These are phyloP conservation scores for Lepidium didymum DNA, from an alignment of 345 rosid species.

Conservation along the genomic window DNA sequence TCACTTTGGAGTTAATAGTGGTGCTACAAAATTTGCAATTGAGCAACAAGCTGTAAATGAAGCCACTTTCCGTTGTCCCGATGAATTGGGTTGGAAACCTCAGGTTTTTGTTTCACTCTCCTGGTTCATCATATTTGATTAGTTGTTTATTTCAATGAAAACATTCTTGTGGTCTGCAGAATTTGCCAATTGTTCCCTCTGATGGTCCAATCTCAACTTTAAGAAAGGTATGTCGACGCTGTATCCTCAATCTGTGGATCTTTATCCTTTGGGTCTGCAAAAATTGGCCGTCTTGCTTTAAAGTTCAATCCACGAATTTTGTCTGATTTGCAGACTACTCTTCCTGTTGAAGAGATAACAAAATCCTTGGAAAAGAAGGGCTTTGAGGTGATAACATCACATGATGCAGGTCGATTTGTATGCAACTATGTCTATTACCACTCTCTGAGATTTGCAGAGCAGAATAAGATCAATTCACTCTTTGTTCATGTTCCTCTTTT, in stretches of 20 bases:
- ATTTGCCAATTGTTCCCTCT: conserved; percentile 61
- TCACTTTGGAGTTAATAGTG: conserved; percentile 95
- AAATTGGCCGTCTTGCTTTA: background rate
- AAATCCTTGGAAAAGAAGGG: conserved; percentile 58
- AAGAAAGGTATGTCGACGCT: conserved; percentile 50
- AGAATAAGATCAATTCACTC: conserved; percentile 64
- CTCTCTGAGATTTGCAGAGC: conserved; percentile 84
- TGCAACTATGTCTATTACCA: conserved; percentile 97
- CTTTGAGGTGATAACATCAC: conserved; percentile 65
- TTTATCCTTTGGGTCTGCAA: background rate
- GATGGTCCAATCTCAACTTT: conserved; percentile 73
- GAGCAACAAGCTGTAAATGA: conserved; percentile 95
- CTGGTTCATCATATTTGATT: background rate
- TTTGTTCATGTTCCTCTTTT: conserved; percentile 97
- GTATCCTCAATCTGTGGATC: background rate
- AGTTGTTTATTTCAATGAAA: background rate
- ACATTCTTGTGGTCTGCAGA: conserved; percentile 44
- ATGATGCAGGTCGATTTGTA: conserved; percentile 96
- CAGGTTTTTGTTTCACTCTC: conserved; percentile 48
- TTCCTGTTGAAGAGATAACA: conserved; percentile 60
- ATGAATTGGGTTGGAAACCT: conserved; percentile 99
- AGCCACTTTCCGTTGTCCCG: conserved; percentile 95
- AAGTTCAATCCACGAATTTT: background rate
- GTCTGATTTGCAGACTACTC: conserved; percentile 44
- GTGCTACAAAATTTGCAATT: conserved; percentile 79